These are phyloP conservation scores for Paraphaeosphaeria sporulosa DNA, from an alignment of 2,329 filamentous ascomycete species.

Conservation along the genomic window DNA sequence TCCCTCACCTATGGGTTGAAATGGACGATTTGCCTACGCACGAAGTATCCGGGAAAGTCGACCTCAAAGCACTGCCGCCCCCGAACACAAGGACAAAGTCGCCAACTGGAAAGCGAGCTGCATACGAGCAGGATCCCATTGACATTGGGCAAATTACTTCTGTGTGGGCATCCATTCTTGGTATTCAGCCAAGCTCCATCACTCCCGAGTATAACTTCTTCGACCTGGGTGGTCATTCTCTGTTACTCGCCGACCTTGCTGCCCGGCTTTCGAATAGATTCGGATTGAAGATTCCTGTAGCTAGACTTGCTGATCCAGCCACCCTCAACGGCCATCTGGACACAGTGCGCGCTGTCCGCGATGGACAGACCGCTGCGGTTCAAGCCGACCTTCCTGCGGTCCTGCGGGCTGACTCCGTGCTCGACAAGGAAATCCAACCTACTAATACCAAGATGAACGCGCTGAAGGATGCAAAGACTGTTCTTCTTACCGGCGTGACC, in stretches of 20 bases:
- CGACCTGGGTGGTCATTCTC: slow-evolving; percentile 79
- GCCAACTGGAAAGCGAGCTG: slow-evolving; percentile 54
- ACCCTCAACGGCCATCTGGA: slow-evolving; percentile 77
- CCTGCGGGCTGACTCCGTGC: slow-evolving; percentile 69
- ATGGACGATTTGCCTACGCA: slow-evolving; percentile 76
- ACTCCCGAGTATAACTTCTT: slow-evolving; percentile 80
- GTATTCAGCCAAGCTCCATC: slow-evolving; percentile 68
- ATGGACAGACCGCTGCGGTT: slow-evolving; percentile 76
- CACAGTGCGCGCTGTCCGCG: slow-evolving; percentile 73
- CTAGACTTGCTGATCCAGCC: slow-evolving; percentile 73
- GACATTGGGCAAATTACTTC: slow-evolving; percentile 72
- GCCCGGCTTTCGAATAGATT: slow-evolving; percentile 73
- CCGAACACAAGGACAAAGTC: slow-evolving; percentile 58
- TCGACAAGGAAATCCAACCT: slow-evolving; percentile 74
- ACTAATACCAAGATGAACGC: slow-evolving; percentile 61
- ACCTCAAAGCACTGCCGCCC: slow-evolving; percentile 74
- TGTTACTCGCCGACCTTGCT: slow-evolving; percentile 80
- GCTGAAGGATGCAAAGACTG: slow-evolving; percentile 70
- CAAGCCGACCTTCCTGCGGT: slow-evolving; percentile 78
- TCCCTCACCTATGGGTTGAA: slow-evolving; percentile 79
- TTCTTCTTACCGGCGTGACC: slow-evolving; percentile 77
- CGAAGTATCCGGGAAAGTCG: slow-evolving; percentile 79
- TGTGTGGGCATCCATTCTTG: slow-evolving; percentile 75
- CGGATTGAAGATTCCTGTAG: slow-evolving; percentile 75
- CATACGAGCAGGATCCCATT: slow-evolving; percentile 68